Conservation (phyloP, 1,139 yeast genomes). For the Kodamaea suecica region DNA sequence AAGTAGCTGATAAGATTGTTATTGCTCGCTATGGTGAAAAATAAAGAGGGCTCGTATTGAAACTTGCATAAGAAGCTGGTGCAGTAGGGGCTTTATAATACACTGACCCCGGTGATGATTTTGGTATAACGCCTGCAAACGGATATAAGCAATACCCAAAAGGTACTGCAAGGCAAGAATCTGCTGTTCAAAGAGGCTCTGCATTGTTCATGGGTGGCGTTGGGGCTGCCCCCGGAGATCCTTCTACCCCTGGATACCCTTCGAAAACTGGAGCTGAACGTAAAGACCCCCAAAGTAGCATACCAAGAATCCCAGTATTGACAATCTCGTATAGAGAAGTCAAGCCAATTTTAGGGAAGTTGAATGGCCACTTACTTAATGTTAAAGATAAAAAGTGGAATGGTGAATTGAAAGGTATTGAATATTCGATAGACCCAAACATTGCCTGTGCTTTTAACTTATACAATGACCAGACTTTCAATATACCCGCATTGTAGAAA, state of each 20-base stretch:
- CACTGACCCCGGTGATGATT: conserved; percentile 45
- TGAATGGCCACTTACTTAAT: conserved; percentile 31
- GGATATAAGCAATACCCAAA: conserved; percentile 44
- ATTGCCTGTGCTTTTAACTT: conserved; percentile 41
- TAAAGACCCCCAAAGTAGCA: conserved; percentile 38
- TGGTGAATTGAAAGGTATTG: conserved; percentile 42
- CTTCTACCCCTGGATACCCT: conserved; percentile 82
- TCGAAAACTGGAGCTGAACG: conserved; percentile 53
- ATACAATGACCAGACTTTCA: conserved; percentile 42
- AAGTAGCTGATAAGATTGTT: conserved; percentile 41
- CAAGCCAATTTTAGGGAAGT: conserved; percentile 39
- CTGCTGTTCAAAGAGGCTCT: conserved; percentile 61
- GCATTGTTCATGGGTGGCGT: conserved; percentile 70
- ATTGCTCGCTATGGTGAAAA: conserved; percentile 41
- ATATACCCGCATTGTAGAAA: conserved; percentile 41
- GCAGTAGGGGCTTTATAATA: conserved; percentile 44
- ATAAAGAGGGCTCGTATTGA: conserved; percentile 45
- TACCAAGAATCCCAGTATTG: conserved; percentile 46
- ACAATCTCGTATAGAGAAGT: conserved; percentile 49
- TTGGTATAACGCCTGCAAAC: conserved; percentile 40
- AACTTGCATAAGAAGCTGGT: conserved; percentile 47
- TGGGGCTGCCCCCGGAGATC: conserved; percentile 73
- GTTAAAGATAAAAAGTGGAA: conserved; percentile 30
- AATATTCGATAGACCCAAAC: conserved; percentile 47
- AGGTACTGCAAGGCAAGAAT: conserved; percentile 49